Conservation (phyloP, 176 grass and related monocot species). For the Cenchrus americanus region DNA sequence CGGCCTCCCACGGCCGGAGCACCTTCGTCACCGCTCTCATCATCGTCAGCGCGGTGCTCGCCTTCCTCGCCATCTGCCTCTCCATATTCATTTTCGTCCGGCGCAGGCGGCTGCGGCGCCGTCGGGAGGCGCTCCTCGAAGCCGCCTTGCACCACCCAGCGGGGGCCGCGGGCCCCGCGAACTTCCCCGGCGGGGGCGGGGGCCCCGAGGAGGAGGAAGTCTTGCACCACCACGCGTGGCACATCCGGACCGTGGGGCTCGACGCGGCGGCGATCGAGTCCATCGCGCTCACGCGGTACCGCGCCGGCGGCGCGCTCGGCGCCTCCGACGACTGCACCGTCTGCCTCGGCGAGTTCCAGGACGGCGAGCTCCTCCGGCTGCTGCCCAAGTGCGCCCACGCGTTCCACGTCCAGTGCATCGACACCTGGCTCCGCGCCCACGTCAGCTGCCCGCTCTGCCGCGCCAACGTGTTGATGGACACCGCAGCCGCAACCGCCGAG, state of each 20-base stretch:
- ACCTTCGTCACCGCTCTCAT: background rate
- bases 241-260: constrained; percentile 83
- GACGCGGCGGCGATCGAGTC: constrained; percentile 70
- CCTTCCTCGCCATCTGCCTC: constrained; percentile 12
- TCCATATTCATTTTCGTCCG: constrained; percentile 12
- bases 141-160: background rate
- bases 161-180: background rate
- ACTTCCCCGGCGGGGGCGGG: background rate
- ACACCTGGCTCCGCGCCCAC: constrained; percentile 83
- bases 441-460: constrained; percentile 92
- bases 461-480: constrained; percentile 47
- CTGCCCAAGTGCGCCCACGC: constrained; percentile 89
- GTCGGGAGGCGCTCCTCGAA: constrained; percentile 23
- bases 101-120: constrained; percentile 22
- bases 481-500: background rate
- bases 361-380: constrained; percentile 87
- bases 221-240: constrained; percentile 82
- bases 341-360: constrained; percentile 78
- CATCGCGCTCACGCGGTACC: constrained; percentile 55
- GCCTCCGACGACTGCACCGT: constrained; percentile 73
- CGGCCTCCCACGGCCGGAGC: background rate
- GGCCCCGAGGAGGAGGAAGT: constrained; percentile 11
- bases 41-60: constrained; percentile 17
- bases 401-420: constrained; percentile 86
- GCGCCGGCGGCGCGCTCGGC: constrained; percentile 42